Evolutionary conservation across 768 basidiomycete species (phyloP).

Genomic region (Sarcodon aspratus): DNA sequence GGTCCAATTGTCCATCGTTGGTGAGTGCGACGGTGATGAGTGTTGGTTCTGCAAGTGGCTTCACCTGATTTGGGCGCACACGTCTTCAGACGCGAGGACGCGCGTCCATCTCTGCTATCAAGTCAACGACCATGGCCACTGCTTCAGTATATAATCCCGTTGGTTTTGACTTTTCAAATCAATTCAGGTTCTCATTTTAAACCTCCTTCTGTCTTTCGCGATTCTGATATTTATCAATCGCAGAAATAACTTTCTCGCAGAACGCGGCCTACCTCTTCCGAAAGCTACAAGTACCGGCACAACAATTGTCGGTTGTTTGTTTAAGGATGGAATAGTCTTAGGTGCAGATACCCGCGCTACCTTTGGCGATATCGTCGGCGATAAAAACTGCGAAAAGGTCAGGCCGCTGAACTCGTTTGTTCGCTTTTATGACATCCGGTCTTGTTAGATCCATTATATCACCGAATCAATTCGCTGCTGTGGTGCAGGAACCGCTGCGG

Average conservation of each 20-base stretch:
- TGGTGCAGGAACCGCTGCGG: conserved; percentile 98
- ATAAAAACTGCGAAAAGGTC: conserved; percentile 99
- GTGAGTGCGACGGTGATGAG: not conserved
- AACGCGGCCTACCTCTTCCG: conserved; percentile 63
- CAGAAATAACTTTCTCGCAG: conserved; percentile 64
- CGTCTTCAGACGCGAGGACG: conserved; percentile 3
- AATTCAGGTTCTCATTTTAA: conserved; percentile 37
- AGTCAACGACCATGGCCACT: conserved; percentile 25
- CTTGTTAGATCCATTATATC: conserved; percentile 85
- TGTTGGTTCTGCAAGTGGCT: not conserved
- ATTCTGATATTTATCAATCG: not conserved
- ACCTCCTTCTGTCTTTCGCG: too few species aligned
- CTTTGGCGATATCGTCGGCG: conserved; percentile 86
- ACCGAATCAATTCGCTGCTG: conserved; percentile 94
- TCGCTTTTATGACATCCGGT: not conserved
- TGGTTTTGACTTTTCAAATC: conserved; percentile 76
- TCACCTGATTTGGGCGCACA: not conserved
- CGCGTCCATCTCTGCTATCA: not conserved
- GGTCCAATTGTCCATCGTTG: conserved; percentile 44
- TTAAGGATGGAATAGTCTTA: conserved; percentile 84
- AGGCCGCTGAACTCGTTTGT: conserved; percentile 1
- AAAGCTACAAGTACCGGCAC: conserved; percentile 91
- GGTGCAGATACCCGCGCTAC: conserved; percentile 98
- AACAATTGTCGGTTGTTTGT: conserved; percentile 95
- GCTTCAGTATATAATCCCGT: conserved; percentile 36